Conservation (phyloP, 2,329 filamentous ascomycete genomes). For the Sphaceloma murrayae region DNA sequence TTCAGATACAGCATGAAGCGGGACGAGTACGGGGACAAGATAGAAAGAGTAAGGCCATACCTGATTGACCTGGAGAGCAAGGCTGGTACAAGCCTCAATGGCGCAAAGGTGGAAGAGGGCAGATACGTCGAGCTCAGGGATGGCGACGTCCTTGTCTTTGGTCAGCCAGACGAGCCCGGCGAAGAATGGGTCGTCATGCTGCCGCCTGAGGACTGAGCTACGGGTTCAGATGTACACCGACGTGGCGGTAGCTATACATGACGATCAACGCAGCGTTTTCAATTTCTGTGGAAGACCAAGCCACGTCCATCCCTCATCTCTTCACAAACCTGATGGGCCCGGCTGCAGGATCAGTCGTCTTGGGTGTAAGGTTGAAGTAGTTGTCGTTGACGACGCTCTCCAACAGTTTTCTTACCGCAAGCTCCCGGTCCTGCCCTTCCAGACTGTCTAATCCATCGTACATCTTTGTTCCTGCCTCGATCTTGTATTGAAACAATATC, state of each 20-base stretch:
- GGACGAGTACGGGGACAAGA: slow-evolving; percentile 78
- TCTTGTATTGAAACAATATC: too few relatives aligned
- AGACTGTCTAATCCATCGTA: not conserved
- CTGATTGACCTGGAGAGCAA: slow-evolving; percentile 88
- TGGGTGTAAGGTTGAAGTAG: not conserved
- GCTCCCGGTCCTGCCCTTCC: not conserved
- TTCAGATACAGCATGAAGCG: slow-evolving; percentile 76
- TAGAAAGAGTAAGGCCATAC: slow-evolving; percentile 65
- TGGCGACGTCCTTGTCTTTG: slow-evolving; percentile 83
- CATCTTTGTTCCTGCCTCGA: slow-evolving; percentile 5
- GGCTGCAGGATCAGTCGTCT: not conserved
- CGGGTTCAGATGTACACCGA: too few relatives aligned
- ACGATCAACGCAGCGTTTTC: too few relatives aligned
- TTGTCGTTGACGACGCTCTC: not conserved
- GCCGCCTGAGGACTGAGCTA: slow-evolving; percentile 31
- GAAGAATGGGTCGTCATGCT: slow-evolving; percentile 91
- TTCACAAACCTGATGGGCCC: not conserved
- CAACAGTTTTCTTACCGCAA: not conserved
- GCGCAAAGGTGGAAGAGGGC: slow-evolving; percentile 59
- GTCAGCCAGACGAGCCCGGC: slow-evolving; percentile 53
- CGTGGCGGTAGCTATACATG: too few relatives aligned
- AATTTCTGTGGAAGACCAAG: too few relatives aligned
- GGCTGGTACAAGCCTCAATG: slow-evolving; percentile 80
- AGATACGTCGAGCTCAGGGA: slow-evolving; percentile 79
- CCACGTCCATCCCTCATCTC: not conserved